A percentile compares a stretch with the other conserved stretches of the same genome.
Conservation (phyloP, 148 eudicot species). For the Salicornia ramosissima region DNA sequence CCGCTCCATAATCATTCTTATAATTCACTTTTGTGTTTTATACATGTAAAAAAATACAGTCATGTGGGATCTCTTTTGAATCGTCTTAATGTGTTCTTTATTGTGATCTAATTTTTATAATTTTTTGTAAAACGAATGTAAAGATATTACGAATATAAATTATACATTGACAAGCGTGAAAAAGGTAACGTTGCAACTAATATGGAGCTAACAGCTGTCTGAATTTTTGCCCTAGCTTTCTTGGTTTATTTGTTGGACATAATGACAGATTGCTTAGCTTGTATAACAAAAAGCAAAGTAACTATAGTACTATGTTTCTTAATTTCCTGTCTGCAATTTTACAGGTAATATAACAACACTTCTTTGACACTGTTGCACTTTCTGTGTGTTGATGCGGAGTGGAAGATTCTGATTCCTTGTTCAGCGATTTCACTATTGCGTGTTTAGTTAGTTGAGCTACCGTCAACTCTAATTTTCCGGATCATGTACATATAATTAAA, state of each 20-base stretch:
- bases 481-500: conserved; percentile 23
- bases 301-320: background rate
- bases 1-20: no score
- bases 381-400: background rate
- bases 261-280: background rate
- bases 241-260: background rate
- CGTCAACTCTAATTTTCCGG: conserved; percentile 12
- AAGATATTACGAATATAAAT: no score
- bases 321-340: background rate
- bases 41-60: no score
- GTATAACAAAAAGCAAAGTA: no score
- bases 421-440: conserved; percentile 4
- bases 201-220: background rate
- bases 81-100: no score
- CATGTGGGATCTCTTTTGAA: no score
- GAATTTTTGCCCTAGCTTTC: background rate
- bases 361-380: background rate
- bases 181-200: no score
- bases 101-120: no score
- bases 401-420: conserved; percentile 6
- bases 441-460: conserved; percentile 4
- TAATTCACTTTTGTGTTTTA: no score
- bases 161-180: no score
- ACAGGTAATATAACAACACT: conserved; percentile 24
- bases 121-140: no score